Conservation (phyloP, 768 basidiomycete genomes). For the Tremella yokohamensis region DNA sequence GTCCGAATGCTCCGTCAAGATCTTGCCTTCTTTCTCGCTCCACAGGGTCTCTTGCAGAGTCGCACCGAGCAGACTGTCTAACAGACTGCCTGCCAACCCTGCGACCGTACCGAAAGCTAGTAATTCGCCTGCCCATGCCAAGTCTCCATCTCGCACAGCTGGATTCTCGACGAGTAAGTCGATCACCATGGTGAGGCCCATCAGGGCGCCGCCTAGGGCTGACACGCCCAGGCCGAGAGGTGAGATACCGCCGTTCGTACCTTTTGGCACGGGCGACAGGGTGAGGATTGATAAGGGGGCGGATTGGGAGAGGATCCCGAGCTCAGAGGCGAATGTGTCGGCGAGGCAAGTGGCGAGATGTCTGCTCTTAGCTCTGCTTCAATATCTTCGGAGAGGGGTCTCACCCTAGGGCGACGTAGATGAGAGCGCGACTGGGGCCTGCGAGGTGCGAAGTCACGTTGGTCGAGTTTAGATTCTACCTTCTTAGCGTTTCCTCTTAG, state of each 20-base stretch:
- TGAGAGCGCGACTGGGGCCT: constrained; percentile 10
- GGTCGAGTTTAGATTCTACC: too few species aligned
- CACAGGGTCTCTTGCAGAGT: constrained; percentile 78
- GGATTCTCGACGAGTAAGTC: constrained; percentile 63
- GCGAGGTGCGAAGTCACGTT: constrained; percentile 1
- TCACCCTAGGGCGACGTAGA: constrained; percentile 33
- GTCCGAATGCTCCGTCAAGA: constrained; percentile 62
- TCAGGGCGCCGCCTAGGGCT: constrained; percentile 65
- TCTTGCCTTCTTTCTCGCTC: constrained; percentile 59
- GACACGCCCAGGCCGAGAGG: constrained; percentile 70
- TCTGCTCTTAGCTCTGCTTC: constrained; percentile 51
- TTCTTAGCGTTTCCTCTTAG: not conserved
- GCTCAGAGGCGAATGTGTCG: constrained; percentile 88
- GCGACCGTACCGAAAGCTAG: constrained; percentile 62
- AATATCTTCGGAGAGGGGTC: not conserved
- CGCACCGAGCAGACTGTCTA: constrained; percentile 84
- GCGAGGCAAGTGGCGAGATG: constrained; percentile 86
- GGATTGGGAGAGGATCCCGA: constrained; percentile 72
- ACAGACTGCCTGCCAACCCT: constrained; percentile 77
- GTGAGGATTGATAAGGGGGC: constrained; percentile 74
- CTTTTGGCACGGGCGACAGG: constrained; percentile 68
- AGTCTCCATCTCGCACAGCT: constrained; percentile 21
- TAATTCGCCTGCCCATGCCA: constrained; percentile 53
- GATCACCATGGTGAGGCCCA: constrained; percentile 63
- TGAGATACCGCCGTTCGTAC: constrained; percentile 87